Evolutionary conservation across 139 green algal species (phyloP).

Genomic region (Eudorina sp.): DNA sequence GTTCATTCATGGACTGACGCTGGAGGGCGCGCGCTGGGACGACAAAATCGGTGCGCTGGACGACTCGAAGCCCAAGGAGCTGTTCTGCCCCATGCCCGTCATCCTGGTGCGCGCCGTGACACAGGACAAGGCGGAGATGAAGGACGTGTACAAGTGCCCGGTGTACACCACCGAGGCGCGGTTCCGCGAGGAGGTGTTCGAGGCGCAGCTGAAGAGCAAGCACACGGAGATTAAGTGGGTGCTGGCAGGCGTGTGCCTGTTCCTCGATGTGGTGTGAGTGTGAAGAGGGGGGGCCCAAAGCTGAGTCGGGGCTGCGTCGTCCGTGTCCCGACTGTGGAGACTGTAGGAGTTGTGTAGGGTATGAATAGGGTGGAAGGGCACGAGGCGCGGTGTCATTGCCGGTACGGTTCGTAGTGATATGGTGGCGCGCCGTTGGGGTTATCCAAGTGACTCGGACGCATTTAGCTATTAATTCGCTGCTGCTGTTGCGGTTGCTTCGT

Average conservation of each 20-base stretch:
- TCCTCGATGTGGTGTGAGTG: conserved; percentile 85
- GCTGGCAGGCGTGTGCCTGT: conserved; percentile 82
- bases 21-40: conserved; percentile 95
- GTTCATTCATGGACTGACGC: conserved; percentile 89
- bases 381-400: no score
- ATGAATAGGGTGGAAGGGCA: no score
- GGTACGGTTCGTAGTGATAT: no score
- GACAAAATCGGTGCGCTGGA: conserved; percentile 88
- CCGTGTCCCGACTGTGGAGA: no score
- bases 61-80: conserved; percentile 90
- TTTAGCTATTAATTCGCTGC: no score
- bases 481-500: no score
- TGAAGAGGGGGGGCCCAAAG: no score
- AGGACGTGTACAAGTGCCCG: conserved; percentile 90
- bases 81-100: conserved; percentile 90
- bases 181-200: conserved; percentile 95
- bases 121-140: conserved; percentile 88
- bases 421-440: no score
- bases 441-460: no score
- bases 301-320: no score
- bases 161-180: conserved; percentile 93
- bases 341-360: no score
- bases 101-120: conserved; percentile 86
- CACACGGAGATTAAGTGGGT: conserved; percentile 88
- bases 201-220: conserved; percentile 90